Base-by-base conservation (phyloP, 176 grass and related monocot genomes). In the Bromus sterilis region DNA sequence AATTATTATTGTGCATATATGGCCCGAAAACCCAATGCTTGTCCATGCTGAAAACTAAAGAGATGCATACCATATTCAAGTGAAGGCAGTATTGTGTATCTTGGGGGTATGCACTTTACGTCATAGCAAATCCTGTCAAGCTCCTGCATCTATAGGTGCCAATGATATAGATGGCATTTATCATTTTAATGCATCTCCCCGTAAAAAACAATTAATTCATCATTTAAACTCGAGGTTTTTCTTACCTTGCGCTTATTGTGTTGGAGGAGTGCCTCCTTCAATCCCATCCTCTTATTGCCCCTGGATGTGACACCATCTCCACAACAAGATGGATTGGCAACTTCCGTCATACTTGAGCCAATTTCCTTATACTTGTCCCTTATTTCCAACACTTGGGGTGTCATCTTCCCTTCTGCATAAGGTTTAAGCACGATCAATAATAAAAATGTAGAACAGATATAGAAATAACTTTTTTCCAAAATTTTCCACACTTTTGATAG, bases 171-270 rank as follows among this genome's bases (percentile, higher is more conserved):
- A 12, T 37, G 36, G 16, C 24, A 20, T 31, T 62, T 43, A 20
- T 42, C 13, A 31, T n/a, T 74, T 4, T 64, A 53, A 44, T 53
- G 32, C 61, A 82, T n/a, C n/a, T n/a, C n/a, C n/a, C n/a, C n/a
- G n/a, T n/a, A n/a, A n/a, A n/a, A n/a, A n/a, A n/a, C n/a, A n/a
- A n/a, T n/a, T n/a, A n/a, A n/a, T n/a, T n/a, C n/a, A n/a, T 69
- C 31, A 53, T 5, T 58, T 62, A 25, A 44, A 26, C 57, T 43
- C 29, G 16, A 59, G 3, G 33, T 82, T 21, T n/a, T n/a, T 37
- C 76, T 81, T 91, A 61, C 92, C 86, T 89, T 64, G 72, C 76
- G 84, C 80, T 78, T 80, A 75, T 46, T 84, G 28, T 65, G 76
- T 24, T 30, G 70, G 29, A n/a, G n/a, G n/a, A 83, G 24, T 26